phyloP scores from a whole-genome alignment of 768 basidiomycete genomes.

The Filobasidium wieringae region DNA sequence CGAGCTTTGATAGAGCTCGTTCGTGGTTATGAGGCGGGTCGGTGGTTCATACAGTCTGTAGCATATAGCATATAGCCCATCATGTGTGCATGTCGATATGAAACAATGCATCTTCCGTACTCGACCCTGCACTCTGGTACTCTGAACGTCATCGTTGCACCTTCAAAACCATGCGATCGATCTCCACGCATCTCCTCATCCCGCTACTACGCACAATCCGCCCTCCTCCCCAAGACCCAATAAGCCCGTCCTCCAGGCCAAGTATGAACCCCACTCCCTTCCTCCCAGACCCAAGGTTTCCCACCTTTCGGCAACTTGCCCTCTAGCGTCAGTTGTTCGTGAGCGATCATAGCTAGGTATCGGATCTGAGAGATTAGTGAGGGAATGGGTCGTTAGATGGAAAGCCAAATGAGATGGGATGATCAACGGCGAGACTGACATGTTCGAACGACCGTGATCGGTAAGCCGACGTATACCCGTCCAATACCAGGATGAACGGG shows the following conservation, averaged over 20 bases:
- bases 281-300: slow-evolving; percentile 28
- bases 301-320: slow-evolving; percentile 1
- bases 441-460: slow-evolving; percentile 26
- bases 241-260: slow-evolving; percentile 20
- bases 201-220: slow-evolving; percentile 1
- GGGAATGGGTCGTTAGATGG: not conserved
- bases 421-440: slow-evolving; percentile 14
- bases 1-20: not conserved
- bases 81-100: too few species aligned
- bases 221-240: slow-evolving; percentile 22
- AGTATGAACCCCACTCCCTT: slow-evolving; percentile 21
- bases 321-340: slow-evolving; percentile 1
- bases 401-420: slow-evolving; percentile 15
- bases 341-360: slow-evolving; percentile 11
- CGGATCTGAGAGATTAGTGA: slow-evolving; percentile 11
- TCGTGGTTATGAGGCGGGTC: not conserved
- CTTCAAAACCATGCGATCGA: not conserved
- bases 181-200: not conserved
- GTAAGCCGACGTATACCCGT: slow-evolving; percentile 29
- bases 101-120: not conserved
- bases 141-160: too few species aligned
- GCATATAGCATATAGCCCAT: too few species aligned
- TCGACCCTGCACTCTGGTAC: too few species aligned
- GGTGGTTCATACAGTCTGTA: slow-evolving; percentile 1
- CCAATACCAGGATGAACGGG: slow-evolving; percentile 29